These are phyloP conservation scores for Dactylellina haptotyla DNA, from an alignment of 2,329 filamentous ascomycete species.

Conservation along the genomic window DNA sequence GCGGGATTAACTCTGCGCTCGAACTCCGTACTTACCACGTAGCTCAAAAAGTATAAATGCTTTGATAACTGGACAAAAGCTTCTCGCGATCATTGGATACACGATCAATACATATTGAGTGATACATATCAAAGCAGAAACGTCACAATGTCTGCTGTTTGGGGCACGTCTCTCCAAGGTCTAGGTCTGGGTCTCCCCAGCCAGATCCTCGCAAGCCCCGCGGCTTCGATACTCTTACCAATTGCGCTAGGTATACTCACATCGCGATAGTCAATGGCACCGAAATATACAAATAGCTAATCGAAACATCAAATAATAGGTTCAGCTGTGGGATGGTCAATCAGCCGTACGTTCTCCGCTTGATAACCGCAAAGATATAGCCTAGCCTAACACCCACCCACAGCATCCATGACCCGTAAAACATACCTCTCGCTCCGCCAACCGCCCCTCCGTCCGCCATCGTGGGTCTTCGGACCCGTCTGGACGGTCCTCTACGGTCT, in stretches of 20 bases:
- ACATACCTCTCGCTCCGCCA: constrained; percentile 75
- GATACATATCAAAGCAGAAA: neutral
- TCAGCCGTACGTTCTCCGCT: constrained; percentile 35
- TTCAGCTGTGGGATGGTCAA: constrained; percentile 38
- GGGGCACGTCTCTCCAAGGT: constrained; percentile 24
- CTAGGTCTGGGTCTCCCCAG: constrained; percentile 67
- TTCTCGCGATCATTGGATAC: neutral
- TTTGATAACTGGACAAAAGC: neutral
- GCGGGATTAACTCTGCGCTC: neutral
- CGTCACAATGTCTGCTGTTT: constrained; percentile 14
- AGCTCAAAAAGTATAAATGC: neutral
- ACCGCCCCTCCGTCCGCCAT: constrained; percentile 71
- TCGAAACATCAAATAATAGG: constrained; percentile 58
- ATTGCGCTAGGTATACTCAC: constrained; percentile 74
- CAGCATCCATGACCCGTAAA: constrained; percentile 70
- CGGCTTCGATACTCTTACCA: constrained; percentile 79
- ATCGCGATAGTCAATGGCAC: too few species aligned
- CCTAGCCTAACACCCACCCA: constrained; percentile 5
- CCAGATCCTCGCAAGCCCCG: constrained; percentile 76
- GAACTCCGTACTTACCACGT: neutral
- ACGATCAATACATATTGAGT: neutral
- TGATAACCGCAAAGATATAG: constrained; percentile 6
- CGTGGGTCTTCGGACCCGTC: constrained; percentile 71
- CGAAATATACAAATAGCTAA: constrained; percentile 70
- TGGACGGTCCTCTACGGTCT: constrained; percentile 75